phyloP scores from a whole-genome alignment of 1,284 basidiomycete genomes.

The Vanrija sp. region DNA sequence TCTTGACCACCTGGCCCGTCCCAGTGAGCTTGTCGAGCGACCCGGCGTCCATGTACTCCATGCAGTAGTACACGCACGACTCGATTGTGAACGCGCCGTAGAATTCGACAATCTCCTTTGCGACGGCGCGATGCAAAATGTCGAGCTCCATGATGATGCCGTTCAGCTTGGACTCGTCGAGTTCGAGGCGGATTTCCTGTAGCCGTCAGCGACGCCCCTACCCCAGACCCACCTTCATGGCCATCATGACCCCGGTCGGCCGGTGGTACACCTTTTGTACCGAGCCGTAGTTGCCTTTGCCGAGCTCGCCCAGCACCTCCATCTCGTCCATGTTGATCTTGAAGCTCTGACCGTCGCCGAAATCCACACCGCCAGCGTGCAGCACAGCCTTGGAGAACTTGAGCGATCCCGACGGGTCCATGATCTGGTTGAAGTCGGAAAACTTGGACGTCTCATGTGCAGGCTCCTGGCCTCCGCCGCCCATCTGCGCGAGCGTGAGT shows the following conservation, averaged over 20 bases:
- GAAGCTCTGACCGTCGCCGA: slow-evolving; percentile 87
- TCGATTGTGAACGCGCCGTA: slow-evolving; percentile 99
- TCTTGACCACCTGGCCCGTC: slow-evolving; percentile 24
- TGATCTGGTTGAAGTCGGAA: slow-evolving; percentile 88
- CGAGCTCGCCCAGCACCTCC: slow-evolving; percentile 76
- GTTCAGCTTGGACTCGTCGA: slow-evolving; percentile 89
- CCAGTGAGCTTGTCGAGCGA: slow-evolving; percentile 80
- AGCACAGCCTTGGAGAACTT: slow-evolving; percentile 95
- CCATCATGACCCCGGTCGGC: slow-evolving; percentile 93
- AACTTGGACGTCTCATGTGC: slow-evolving; percentile 53
- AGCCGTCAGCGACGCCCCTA: slow-evolving; percentile 1
- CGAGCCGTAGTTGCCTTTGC: slow-evolving; percentile 94
- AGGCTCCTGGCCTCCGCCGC: slow-evolving; percentile 10
- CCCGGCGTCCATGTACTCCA: slow-evolving; percentile 99
- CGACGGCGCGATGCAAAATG: slow-evolving; percentile 87
- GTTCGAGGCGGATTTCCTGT: slow-evolving; percentile 95
- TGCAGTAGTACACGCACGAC: slow-evolving; percentile 97
- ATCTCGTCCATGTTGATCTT: slow-evolving; percentile 95
- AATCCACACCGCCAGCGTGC: slow-evolving; percentile 89
- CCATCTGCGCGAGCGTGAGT: slow-evolving; percentile 24
- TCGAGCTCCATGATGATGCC: slow-evolving; percentile 99
- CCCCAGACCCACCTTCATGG: slow-evolving; percentile 76
- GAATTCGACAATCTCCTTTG: slow-evolving; percentile 93
- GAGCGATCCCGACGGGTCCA: slow-evolving; percentile 88
- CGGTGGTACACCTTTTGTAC: slow-evolving; percentile 93